phyloP scores from a whole-genome alignment of 352 stramenopile species.

The Pythium brachiatum region DNA sequence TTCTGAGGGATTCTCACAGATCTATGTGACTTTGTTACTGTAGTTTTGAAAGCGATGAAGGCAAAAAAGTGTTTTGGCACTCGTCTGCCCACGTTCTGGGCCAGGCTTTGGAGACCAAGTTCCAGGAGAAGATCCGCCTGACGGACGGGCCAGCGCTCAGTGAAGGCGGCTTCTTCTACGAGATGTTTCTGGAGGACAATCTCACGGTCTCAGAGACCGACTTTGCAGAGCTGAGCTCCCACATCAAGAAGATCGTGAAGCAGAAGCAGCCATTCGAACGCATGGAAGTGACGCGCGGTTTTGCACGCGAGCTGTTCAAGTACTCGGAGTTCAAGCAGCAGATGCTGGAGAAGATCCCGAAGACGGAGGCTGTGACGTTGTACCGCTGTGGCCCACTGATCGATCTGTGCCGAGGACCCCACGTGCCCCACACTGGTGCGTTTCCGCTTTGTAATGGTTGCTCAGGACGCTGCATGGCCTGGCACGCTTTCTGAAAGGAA shows the following conservation, averaged over 20 bases:
- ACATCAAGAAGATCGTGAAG: constrained; percentile 96
- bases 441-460: constrained; percentile 32
- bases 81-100: constrained; percentile 99
- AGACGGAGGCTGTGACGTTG: constrained; percentile 91
- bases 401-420: constrained; percentile 95
- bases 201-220: constrained; percentile 71
- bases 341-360: constrained; percentile 96
- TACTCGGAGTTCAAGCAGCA: constrained; percentile 97
- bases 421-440: constrained; percentile 93
- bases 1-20: no score
- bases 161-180: constrained; percentile 99
- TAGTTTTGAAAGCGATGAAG: constrained; percentile 68
- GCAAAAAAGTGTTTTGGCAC: constrained; percentile 96
- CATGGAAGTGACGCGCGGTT: constrained; percentile 89
- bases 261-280: constrained; percentile 91
- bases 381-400: constrained; percentile 98
- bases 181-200: constrained; percentile 73
- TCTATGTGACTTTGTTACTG: not conserved
- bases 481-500: not conserved
- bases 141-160: constrained; percentile 91
- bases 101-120: constrained; percentile 96
- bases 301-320: constrained; percentile 87
- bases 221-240: constrained; percentile 76
- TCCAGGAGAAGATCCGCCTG: constrained; percentile 95
- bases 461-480: constrained; percentile 11